Base-by-base conservation (phyloP, 1,284 basidiomycete species). In the Ustilago curta region DNA sequence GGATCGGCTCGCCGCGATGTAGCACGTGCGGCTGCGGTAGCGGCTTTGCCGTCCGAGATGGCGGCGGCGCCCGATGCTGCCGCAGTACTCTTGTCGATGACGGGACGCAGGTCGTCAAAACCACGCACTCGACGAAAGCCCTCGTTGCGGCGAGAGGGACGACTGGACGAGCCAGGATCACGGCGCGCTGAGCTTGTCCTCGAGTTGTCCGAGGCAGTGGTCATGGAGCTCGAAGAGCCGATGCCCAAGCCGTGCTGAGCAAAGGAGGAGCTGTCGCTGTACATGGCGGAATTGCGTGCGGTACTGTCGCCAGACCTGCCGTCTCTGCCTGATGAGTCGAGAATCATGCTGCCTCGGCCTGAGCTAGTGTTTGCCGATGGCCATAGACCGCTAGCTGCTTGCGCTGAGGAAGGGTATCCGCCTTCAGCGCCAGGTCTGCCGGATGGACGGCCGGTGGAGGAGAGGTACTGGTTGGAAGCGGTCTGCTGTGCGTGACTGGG, bases 71-170 rank as follows among this genome's bases (percentile, higher is more conserved):
- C 70, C 16, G 65, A 56, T 14, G 70, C 66, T 48, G 64, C 64
- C 5, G 73, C 73, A 1, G 62, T 58, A 40, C 58, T 75, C 51
- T 67, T 77, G 63, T 83, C 76, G 35, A 72, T 61, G 47, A 79
- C 74, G 4, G 80, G 78, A 5, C 77, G 75, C 19, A 83, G 59
- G 31, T 83, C 81, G 49, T 77, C 75, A 35, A 79, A 67, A 45
- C 80, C 77, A 25, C 79, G 71, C 32, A 83, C 80, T 35, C 77
- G 69, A 42, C 80, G 73, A 58, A 83, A 81, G 9, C 81, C 81
- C 31, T 82, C 73, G 56, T 59, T 61, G 47, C 64, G 64, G n/a
- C 61, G 55, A 14, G 63, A 70, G 2, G 65, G 52, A 27, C 66
- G 66, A 18, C 48, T 56, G 2, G 62, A 66, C 1, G 69, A 55